Evolutionary conservation across 768 basidiomycete species (phyloP).

Genomic region (Terana coerulea): DNA sequence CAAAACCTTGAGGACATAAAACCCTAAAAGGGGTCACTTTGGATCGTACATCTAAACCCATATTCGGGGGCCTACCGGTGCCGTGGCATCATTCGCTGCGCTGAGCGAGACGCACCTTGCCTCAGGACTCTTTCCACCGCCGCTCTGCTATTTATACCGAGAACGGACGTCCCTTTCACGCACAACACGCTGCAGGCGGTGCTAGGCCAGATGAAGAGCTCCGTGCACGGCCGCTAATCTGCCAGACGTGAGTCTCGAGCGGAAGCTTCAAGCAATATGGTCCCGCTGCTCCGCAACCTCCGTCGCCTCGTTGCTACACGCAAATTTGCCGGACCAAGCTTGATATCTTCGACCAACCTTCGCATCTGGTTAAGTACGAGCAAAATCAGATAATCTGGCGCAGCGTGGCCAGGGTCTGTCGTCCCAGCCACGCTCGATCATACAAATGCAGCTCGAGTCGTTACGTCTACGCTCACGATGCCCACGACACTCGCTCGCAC

Average conservation of each 20-base stretch:
- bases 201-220: not conserved
- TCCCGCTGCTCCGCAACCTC: constrained; percentile 2
- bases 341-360: not conserved
- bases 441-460: constrained; percentile 3
- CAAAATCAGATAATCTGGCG: constrained; percentile 10
- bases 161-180: no score
- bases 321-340: not conserved
- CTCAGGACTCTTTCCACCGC: no score
- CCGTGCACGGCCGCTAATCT: no score
- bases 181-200: no score
- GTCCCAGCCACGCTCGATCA: constrained; percentile 5
- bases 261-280: not conserved
- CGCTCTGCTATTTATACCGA: no score
- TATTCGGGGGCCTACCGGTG: no score
- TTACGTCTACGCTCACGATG: constrained; percentile 3
- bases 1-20: no score
- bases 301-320: not conserved
- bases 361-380: not conserved
- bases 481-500: not conserved
- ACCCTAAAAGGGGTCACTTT: no score
- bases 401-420: constrained; percentile 10
- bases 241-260: not conserved
- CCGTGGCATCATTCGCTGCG: no score
- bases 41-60: no score
- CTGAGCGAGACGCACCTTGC: no score